Evolutionary conservation across 2,329 filamentous ascomycete species (phyloP), one percentile per base, ranked within the genome.

Genomic region (Colletotrichum horii): DNA sequence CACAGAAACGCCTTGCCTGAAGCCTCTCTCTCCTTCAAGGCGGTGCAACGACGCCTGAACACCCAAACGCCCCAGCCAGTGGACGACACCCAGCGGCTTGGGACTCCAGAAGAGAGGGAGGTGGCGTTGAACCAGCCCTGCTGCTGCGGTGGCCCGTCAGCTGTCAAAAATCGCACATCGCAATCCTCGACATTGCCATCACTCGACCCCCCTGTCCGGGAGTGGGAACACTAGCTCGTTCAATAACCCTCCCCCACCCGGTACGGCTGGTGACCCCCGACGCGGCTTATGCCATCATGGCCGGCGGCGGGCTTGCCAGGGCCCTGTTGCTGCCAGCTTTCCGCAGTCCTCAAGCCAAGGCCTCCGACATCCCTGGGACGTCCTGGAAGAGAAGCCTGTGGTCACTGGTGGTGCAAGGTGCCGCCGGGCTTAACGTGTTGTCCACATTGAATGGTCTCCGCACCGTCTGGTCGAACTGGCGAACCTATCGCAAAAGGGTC

Each of bases 151-250:
- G 6, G 43, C 43, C 34, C 52, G 61, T 75, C 61, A 66, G 26
- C 72, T 56, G 69, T 67, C 65, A 67, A 66, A 60, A 52, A 38
- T 26, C n/a, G 72, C 62, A 58, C 73, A 67, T 72, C 55, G 69
- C 62, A 72, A 75, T 72, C 61, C 55, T 64, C 70, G 52, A 58
- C 68, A 72, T 62, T 75, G 38, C 72, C 61, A 75, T 58, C 14
- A 38, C 12, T 36, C 32, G 19, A 28, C 55, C 34, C 69, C 73
- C 74, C 58, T 61, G 58, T 61, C 58, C 58, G 34, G 58, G 24
- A 70, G 70, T 74, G 70, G 70, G 43, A 55, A 75, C 34, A 38
- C 60, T 70, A 65, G 58, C 66, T 66, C 36, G 36, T 55, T n/a
- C 58, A 56, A 48, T 36, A 56, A 30, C 71, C 66, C 52, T 65